phyloP scores from a whole-genome alignment of 2,329 filamentous ascomycete genomes.

The Juglanconis juglandina region DNA sequence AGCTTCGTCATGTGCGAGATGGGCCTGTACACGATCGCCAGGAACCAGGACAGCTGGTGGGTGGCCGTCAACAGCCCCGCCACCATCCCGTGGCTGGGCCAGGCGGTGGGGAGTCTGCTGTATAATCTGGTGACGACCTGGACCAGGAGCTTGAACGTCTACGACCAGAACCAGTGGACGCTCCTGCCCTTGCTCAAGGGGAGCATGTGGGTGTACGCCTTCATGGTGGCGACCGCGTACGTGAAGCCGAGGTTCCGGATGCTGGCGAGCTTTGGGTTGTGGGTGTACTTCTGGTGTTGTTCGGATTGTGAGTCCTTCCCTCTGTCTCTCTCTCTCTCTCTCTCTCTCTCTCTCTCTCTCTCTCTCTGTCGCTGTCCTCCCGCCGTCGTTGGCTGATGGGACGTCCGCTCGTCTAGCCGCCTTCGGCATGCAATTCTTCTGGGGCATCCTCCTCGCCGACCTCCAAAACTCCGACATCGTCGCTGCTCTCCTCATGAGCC shows the following conservation, averaged over 20 bases:
- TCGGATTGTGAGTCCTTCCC: conserved; percentile 29
- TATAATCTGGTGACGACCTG: conserved; percentile 48
- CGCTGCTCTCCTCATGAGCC: conserved; percentile 43
- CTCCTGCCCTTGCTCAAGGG: conserved; percentile 52
- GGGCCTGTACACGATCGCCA: conserved; percentile 54
- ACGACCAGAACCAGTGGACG: conserved; percentile 59
- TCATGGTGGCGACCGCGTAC: conserved; percentile 48
- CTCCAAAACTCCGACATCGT: conserved; percentile 49
- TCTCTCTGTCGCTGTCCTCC: not conserved
- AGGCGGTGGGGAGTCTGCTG: conserved; percentile 41
- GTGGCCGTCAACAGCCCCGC: conserved; percentile 47
- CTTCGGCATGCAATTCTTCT: conserved; percentile 59
- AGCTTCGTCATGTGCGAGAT: conserved; percentile 53
- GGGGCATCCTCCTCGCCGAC: conserved; percentile 60
- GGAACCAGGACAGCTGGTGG: conserved; percentile 58
- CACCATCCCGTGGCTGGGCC: conserved; percentile 34
- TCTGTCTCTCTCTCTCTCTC: not conserved
- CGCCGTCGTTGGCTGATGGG: conserved; percentile 13
- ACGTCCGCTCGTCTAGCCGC: conserved; percentile 28
- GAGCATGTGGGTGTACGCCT: conserved; percentile 52
- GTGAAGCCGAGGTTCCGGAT: conserved; percentile 48
- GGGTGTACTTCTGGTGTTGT: conserved; percentile 46
- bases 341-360: not conserved
- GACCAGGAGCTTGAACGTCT: conserved; percentile 46
- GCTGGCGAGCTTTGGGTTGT: conserved; percentile 42